Conservation (phyloP, 1,284 basidiomycete genomes). For the Coniferiporia weirii region DNA sequence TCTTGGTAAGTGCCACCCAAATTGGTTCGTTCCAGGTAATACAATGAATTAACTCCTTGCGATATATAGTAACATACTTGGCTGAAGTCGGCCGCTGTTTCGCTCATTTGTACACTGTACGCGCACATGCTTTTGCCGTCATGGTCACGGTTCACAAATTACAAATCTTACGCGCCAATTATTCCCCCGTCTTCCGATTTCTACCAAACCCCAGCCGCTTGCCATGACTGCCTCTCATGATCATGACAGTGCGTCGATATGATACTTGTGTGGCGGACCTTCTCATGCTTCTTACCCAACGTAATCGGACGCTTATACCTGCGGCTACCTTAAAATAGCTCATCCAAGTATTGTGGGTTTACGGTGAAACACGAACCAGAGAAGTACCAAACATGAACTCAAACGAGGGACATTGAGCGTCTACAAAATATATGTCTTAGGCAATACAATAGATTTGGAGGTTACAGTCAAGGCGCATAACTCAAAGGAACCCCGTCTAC, state of each 20-base stretch:
- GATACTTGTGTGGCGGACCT: background rate
- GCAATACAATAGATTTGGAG: too few species aligned
- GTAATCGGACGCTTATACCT: conserved; percentile 6
- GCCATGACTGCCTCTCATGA: background rate
- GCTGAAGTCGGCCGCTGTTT: background rate
- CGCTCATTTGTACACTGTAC: conserved; percentile 9
- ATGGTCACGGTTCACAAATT: background rate
- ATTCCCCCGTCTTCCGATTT: background rate
- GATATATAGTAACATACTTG: conserved; percentile 8
- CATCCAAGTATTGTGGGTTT: background rate
- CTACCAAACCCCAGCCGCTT: background rate
- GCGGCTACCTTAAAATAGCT: background rate
- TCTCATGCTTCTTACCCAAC: background rate
- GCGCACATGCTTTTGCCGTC: background rate
- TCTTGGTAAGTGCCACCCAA: conserved; percentile 57
- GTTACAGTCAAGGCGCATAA: too few species aligned
- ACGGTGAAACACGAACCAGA: background rate
- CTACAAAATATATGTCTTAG: background rate
- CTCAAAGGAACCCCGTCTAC: too few species aligned
- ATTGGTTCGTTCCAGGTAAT: background rate
- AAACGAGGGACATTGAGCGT: background rate
- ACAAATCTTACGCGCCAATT: background rate
- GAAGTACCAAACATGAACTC: background rate
- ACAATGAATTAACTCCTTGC: background rate
- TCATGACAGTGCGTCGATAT: background rate